These are phyloP conservation scores for Bipolaris bicolor DNA, from an alignment of 2,329 filamentous ascomycete species.

Conservation along the genomic window DNA sequence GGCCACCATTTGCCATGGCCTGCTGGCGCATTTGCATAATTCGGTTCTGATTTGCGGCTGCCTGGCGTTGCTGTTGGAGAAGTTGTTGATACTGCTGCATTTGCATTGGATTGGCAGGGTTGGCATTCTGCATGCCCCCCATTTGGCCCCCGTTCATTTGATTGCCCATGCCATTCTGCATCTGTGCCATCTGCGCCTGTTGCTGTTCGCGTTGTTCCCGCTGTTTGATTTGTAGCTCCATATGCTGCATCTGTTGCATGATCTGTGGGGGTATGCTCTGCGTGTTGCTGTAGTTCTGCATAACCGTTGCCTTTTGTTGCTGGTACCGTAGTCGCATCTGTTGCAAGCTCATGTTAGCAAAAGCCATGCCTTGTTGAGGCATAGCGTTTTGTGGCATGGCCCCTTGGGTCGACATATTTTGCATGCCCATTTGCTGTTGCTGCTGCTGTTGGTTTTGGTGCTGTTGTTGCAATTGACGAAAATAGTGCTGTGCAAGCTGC, in stretches of 20 bases:
- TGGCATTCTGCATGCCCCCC: conserved; percentile 27
- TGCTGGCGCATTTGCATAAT: conserved; percentile 43
- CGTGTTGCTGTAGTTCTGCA: conserved; percentile 28
- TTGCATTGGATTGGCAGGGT: conserved; percentile 34
- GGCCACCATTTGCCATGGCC: conserved; percentile 37
- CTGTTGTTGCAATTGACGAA: conserved; percentile 35
- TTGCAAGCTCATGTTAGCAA: conserved; percentile 37
- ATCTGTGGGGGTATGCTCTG: conserved; percentile 35
- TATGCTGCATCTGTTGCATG: conserved; percentile 35
- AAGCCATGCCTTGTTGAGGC: conserved; percentile 29
- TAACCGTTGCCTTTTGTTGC: conserved; percentile 32
- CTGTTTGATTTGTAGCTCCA: conserved; percentile 36
- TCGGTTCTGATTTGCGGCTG: conserved; percentile 44
- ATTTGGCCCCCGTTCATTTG: conserved; percentile 37
- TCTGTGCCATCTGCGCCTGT: conserved; percentile 28
- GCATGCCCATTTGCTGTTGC: conserved; percentile 37
- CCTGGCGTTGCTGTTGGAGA: conserved; percentile 43
- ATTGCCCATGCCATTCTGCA: conserved; percentile 21
- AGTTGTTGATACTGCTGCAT: conserved; percentile 45
- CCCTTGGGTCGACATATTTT: conserved; percentile 35
- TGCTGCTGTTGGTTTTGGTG: conserved; percentile 36
- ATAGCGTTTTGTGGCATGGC: conserved; percentile 30
- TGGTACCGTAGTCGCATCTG: conserved; percentile 36
- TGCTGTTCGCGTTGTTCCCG: conserved; percentile 32
- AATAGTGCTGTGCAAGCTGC: conserved; percentile 34